These are phyloP conservation scores for Lepidium didymum DNA, from an alignment of 345 rosid genomes.

Conservation along the genomic window DNA sequence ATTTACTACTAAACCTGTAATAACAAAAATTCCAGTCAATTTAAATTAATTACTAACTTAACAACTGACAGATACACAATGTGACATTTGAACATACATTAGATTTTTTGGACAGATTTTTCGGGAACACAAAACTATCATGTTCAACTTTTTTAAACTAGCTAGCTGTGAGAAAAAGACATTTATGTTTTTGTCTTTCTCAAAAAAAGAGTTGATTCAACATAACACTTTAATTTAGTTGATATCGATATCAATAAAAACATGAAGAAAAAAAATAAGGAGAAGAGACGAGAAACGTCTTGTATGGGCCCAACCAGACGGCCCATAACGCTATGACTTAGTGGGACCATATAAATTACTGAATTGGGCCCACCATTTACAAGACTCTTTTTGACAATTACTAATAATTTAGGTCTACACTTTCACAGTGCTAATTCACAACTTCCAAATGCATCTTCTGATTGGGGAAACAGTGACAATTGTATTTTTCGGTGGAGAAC, in stretches of 20 bases:
- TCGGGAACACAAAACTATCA: background rate
- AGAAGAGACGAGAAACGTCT: conserved; percentile 11
- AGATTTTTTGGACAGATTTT: background rate
- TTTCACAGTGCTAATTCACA: background rate
- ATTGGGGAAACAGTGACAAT: background rate
- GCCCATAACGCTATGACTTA: conserved; percentile 4
- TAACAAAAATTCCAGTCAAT: background rate
- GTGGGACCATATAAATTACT: conserved; percentile 4
- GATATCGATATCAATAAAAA: background rate
- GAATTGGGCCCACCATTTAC: background rate
- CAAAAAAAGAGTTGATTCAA: background rate
- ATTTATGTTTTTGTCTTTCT: background rate
- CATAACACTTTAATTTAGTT: background rate
- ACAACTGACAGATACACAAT: background rate
- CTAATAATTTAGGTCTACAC: background rate
- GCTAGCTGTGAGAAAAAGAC: conserved; percentile 25
- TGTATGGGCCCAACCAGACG: background rate
- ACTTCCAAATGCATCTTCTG: background rate
- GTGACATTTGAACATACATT: background rate
- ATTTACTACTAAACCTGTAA: conserved; percentile 54
- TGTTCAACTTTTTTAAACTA: background rate
- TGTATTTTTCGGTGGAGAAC: conserved; percentile 18
- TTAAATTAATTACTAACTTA: background rate
- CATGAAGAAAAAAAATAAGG: background rate
- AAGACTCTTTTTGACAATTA: conserved; percentile 16